Evolutionary conservation across 208 protist species (phyloP).

Genomic region (Leishmania guyanensis): DNA sequence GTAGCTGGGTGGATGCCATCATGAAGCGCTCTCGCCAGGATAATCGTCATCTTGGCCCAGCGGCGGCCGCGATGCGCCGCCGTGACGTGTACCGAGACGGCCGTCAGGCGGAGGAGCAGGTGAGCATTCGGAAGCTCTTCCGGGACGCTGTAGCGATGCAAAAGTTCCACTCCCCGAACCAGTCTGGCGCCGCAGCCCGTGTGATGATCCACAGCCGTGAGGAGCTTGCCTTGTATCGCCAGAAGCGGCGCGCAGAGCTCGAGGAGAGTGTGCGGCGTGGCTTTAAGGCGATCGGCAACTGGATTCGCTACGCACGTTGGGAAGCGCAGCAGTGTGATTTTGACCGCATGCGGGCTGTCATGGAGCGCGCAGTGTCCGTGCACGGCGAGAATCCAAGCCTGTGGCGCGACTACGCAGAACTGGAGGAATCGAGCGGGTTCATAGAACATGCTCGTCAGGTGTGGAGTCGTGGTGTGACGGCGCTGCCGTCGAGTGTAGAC

Average conservation of each 20-base stretch:
- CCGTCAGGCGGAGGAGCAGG: conserved; percentile 84
- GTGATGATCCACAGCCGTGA: conserved; percentile 96
- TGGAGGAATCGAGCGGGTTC: conserved; percentile 97
- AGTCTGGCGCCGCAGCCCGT: conserved; percentile 59
- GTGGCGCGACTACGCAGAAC: conserved; percentile 98
- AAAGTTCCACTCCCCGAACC: conserved; percentile 57
- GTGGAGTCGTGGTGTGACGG: conserved; percentile 95
- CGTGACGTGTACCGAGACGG: conserved; percentile 72
- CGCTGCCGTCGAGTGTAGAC: conserved; percentile 95
- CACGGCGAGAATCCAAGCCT: conserved; percentile 91
- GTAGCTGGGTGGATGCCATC: neutral
- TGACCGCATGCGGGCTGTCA: conserved; percentile 94
- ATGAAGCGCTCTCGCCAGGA: conserved; percentile 69
- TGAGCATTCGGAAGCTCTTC: conserved; percentile 98
- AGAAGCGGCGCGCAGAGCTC: conserved; percentile 94
- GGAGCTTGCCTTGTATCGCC: conserved; percentile 94
- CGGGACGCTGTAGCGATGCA: conserved; percentile 96
- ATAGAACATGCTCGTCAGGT: conserved; percentile 98
- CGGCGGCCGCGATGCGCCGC: conserved; percentile 72
- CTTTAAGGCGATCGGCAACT: conserved; percentile 80
- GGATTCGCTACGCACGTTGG: conserved; percentile 97
- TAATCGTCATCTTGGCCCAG: conserved; percentile 61
- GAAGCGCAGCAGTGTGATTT: conserved; percentile 97
- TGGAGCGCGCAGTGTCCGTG: conserved; percentile 94
- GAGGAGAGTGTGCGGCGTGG: conserved; percentile 94